Conservation (phyloP, 805 yeast genomes). For the Sugiyamaella chiloensis region DNA sequence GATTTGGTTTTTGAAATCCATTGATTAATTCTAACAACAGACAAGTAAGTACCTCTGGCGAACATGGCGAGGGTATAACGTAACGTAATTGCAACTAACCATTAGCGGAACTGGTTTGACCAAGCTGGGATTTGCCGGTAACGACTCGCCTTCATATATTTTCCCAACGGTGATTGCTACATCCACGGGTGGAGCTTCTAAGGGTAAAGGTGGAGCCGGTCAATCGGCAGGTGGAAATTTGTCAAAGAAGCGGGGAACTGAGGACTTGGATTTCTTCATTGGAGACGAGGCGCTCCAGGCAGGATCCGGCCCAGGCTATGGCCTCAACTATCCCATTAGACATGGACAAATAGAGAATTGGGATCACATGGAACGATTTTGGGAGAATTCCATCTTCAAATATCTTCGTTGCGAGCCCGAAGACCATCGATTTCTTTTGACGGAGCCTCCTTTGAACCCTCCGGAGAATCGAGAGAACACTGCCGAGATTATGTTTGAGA, state of each 20-base stretch:
- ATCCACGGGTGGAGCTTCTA: conserved; percentile 30
- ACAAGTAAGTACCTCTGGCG: conserved; percentile 32
- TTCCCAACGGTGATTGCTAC: conserved; percentile 97
- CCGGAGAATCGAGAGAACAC: conserved; percentile 99
- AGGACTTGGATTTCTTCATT: conserved; percentile 88
- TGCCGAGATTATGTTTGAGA: conserved; percentile 98
- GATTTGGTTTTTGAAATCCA: background rate
- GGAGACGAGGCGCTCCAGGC: conserved; percentile 94
- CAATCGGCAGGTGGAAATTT: conserved; percentile 40
- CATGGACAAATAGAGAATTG: conserved; percentile 99
- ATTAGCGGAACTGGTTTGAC: conserved; percentile 95
- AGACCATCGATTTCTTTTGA: conserved; percentile 90
- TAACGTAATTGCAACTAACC: conserved; percentile 18
- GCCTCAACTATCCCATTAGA: conserved; percentile 85
- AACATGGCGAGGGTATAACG: background rate
- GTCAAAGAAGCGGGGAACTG: conserved; percentile 79
- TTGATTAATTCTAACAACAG: conserved; percentile 20
- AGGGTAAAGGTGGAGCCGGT: conserved; percentile 38
- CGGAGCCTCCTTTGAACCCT: conserved; percentile 99
- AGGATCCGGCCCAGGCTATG: conserved; percentile 85
- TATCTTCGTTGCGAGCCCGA: conserved; percentile 98
- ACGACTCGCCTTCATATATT: conserved; percentile 95
- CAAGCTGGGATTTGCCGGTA: conserved; percentile 97
- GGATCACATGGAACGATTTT: conserved; percentile 99
- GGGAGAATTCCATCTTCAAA: conserved; percentile 97